Percentiles rank a stretch among this genome's conserved stretches.
Evolutionary conservation across 1,284 basidiomycete species (phyloP).

Genomic region (Golubevia pallescens): DNA sequence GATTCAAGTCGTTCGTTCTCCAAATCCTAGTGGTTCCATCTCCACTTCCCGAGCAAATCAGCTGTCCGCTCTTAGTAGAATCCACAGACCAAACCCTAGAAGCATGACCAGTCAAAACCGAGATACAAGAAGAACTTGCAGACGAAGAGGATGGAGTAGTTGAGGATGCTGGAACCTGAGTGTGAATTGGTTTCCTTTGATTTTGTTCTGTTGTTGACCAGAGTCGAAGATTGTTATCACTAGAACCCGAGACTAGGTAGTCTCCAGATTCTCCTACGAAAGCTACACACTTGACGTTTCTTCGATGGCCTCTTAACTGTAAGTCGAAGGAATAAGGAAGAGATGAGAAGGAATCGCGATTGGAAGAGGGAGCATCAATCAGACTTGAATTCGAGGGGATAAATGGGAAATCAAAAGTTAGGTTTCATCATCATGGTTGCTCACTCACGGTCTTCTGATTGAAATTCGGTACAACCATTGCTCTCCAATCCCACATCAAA

Average conservation of each 20-base stretch:
- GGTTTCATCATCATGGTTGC: too few species aligned
- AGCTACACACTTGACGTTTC: slow-evolving; percentile 67
- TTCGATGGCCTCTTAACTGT: slow-evolving; percentile 64
- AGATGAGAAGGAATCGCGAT: slow-evolving; percentile 56
- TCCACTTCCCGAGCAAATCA: slow-evolving; percentile 65
- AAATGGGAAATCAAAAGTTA: too few species aligned
- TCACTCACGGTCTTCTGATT: slow-evolving; percentile 18
- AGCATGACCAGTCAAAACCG: slow-evolving; percentile 64
- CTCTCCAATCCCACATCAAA: slow-evolving; percentile 47
- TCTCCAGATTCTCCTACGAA: slow-evolving; percentile 65
- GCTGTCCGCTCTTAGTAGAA: slow-evolving; percentile 38
- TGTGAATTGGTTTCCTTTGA: slow-evolving; percentile 54
- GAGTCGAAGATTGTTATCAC: slow-evolving; percentile 56
- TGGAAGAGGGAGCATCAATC: slow-evolving; percentile 58
- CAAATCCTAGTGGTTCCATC: slow-evolving; percentile 67
- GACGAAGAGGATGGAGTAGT: slow-evolving; percentile 32
- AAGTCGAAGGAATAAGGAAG: slow-evolving; percentile 44
- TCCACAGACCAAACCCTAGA: slow-evolving; percentile 67
- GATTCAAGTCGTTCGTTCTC: slow-evolving; percentile 43
- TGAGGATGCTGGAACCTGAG: slow-evolving; percentile 56
- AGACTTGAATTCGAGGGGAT: too few species aligned
- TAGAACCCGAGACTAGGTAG: slow-evolving; percentile 66
- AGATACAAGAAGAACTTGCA: slow-evolving; percentile 44
- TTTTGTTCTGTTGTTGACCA: slow-evolving; percentile 15
- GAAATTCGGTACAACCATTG: slow-evolving; percentile 44